Evolutionary conservation across 2,329 filamentous ascomycete species (phyloP).

Genomic region (Pleurostoma richardsiae): DNA sequence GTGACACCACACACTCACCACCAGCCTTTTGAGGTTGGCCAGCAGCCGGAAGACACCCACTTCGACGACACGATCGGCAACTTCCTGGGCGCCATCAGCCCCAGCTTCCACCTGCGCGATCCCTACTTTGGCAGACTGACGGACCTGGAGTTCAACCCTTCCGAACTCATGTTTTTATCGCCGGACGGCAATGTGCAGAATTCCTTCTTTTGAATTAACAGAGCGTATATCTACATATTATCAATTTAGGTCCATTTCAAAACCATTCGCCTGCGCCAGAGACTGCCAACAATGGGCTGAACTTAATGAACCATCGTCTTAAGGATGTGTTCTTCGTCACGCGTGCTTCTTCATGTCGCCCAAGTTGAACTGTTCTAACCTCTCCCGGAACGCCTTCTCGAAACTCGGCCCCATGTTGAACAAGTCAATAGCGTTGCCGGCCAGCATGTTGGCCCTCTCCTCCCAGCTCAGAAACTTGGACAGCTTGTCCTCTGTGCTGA

Average conservation of each 20-base stretch:
- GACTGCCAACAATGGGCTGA: too few relatives aligned
- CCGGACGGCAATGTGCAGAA: not conserved
- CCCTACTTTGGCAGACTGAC: not conserved
- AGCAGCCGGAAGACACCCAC: not conserved
- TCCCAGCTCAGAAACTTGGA: constrained; percentile 21
- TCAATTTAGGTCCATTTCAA: too few relatives aligned
- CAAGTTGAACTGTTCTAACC: constrained; percentile 12
- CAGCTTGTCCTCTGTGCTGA: constrained; percentile 19
- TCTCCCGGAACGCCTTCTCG: constrained; percentile 14
- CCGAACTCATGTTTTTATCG: not conserved
- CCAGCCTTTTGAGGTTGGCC: not conserved
- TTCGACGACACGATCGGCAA: not conserved
- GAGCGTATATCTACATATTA: not conserved
- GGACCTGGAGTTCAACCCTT: not conserved
- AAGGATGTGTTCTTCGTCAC: not conserved
- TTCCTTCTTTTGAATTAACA: not conserved
- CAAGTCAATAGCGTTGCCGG: constrained; percentile 24
- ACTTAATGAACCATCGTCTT: too few relatives aligned
- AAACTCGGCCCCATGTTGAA: constrained; percentile 19
- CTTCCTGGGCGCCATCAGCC: not conserved
- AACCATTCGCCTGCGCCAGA: too few relatives aligned
- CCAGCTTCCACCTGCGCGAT: not conserved
- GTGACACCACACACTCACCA: not conserved
- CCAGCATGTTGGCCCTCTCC: constrained; percentile 22
- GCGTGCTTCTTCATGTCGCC: not conserved